A percentile compares a stretch with the other conserved stretches of the same genome.
Conservation (phyloP, 352 stramenopile genomes). For the Phytophthora multivora region DNA sequence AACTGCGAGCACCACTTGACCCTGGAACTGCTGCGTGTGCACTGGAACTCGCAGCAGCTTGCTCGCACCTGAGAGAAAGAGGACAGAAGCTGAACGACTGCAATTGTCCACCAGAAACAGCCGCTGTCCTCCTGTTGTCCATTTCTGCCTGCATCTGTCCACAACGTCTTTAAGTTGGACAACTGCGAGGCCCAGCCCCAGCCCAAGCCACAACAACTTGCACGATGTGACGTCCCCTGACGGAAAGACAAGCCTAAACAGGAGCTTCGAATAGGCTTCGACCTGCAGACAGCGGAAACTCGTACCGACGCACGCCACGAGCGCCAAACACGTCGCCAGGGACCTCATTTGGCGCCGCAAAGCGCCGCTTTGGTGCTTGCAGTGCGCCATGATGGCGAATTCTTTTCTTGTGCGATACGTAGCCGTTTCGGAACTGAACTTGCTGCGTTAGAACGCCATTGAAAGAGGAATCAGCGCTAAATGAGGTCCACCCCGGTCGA, state of each 20-base stretch:
- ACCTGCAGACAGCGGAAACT: conserved; percentile 4
- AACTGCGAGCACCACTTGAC: conserved; percentile 10
- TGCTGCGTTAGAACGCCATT: not conserved
- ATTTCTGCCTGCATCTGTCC: conserved; percentile 3
- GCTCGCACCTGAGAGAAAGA: not conserved
- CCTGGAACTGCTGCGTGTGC: conserved; percentile 25
- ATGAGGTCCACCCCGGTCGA: not conserved
- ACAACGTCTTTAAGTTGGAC: conserved; percentile 35
- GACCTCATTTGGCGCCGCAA: conserved; percentile 12
- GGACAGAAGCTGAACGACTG: not conserved
- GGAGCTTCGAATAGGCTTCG: not conserved
- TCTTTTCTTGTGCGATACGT: not conserved
- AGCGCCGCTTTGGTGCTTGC: not conserved
- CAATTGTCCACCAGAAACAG: conserved; percentile 23
- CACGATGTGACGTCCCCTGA: conserved; percentile 49
- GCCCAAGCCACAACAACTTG: conserved; percentile 45
- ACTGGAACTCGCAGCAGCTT: conserved; percentile 7
- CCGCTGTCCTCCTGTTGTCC: not conserved
- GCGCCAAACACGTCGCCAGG: conserved; percentile 4
- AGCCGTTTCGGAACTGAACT: conserved; percentile 16
- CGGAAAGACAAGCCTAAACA: conserved; percentile 46
- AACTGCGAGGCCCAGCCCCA: conserved; percentile 42
- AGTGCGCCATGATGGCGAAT: not conserved
- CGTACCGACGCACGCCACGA: conserved; percentile 4
- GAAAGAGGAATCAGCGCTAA: conserved; percentile 15